Base-by-base conservation (phyloP, 2,329 filamentous ascomycete genomes). In the Pezicula carpinea region DNA sequence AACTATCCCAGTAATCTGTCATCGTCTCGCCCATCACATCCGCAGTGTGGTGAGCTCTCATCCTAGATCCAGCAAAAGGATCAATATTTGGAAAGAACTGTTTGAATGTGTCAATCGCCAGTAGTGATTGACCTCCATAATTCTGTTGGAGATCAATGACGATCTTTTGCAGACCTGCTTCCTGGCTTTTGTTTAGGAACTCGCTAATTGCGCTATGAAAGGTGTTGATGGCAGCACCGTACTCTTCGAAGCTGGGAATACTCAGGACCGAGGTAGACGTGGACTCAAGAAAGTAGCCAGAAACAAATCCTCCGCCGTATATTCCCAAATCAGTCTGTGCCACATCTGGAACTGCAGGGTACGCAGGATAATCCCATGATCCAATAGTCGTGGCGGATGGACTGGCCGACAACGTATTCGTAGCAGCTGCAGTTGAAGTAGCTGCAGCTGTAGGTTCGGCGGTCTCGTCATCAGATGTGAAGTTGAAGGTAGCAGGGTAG, bases 71-170 rank as follows among this genome's bases (percentile, higher is more conserved):
- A 5, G 41, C 47, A 42, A 50, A 59, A 2, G 58, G 57, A 14
- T 59, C 61, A 8, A 61, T 55, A 29, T 46, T 53, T 13, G 64
- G 61, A 39, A 64, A 62, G 50, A 63, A 61, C 22, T 69, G 59
- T 7, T 64, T 64, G 58, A 82, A 82, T 1, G 74, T 55, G 36
- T 75, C 71, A 38, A 69, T 70, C 2, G 71, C 76, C 66, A 83
- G 83, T 21, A 85, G 69, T n/a, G 76, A 71, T 6, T 80, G 59
- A 0, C 83, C 83, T 22, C 83, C 83, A 1, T 66, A 68, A 51
- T 87, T 87, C 6, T 67, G 70, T 4, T 77, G 72, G 4, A 87
- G 56, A 52, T 87, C 83, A 48, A 87, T 77, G 34, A 87, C 70
- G 3, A 87, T 66, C 58, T 77, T 80, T 13, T 68, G 75, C 58